Evolutionary conservation across 306 rosid species (phyloP).

Genomic region (Macrotyloma uniflorum): DNA sequence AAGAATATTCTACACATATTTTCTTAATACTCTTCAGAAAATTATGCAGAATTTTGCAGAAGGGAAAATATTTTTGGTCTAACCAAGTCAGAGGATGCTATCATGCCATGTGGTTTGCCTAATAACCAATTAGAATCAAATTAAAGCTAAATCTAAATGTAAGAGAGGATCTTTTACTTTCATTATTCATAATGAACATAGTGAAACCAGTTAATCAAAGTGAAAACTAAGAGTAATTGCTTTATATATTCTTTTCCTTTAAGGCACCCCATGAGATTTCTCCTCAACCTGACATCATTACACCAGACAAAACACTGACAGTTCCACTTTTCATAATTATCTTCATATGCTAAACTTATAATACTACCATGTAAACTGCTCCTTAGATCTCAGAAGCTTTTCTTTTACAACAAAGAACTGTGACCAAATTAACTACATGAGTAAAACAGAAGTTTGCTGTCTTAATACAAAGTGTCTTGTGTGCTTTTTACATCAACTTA

Average conservation of each 20-base stretch:
- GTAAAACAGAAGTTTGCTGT: background rate
- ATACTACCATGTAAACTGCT: background rate
- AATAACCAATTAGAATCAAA: background rate
- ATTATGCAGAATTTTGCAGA: no score
- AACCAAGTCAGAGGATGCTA: no score
- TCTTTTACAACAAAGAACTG: background rate
- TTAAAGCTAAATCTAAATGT: constrained; percentile 10
- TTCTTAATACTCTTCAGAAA: no score
- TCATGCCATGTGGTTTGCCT: no score
- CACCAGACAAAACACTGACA: constrained; percentile 20
- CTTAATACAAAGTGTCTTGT: background rate
- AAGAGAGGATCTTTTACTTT: background rate
- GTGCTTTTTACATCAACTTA: constrained; percentile 9
- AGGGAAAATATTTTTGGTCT: no score
- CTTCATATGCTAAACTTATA: background rate
- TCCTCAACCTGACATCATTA: constrained; percentile 34
- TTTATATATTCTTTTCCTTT: background rate
- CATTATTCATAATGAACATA: background rate
- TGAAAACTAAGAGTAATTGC: constrained; percentile 12
- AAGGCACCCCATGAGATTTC: constrained; percentile 29
- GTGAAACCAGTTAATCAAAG: constrained; percentile 13
- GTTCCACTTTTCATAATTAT: background rate
- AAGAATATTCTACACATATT: no score
- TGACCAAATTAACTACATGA: constrained; percentile 12
- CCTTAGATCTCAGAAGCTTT: background rate